Base-by-base conservation (phyloP, 2,329 filamentous ascomycete species). In the Hymenoscyphus infarciens region DNA sequence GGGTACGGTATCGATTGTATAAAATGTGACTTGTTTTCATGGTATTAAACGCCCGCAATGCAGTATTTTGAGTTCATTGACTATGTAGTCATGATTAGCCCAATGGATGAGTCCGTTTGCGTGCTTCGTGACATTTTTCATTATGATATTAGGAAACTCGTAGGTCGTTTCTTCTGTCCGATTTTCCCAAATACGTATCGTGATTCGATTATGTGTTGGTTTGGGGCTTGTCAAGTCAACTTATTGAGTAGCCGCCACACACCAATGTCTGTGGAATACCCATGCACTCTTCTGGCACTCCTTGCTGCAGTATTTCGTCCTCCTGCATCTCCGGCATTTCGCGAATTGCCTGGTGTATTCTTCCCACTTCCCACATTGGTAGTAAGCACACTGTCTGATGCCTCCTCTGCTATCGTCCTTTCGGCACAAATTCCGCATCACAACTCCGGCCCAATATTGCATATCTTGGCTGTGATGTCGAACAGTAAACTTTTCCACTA, bases 221-320 rank as follows among this genome's bases (percentile, higher is more conserved):
- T 53, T 52, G 22, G 27, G 29, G 10, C 19, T 54, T 10, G 16
- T 25, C 13, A 39, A 25, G 11, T 19, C 22, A 38, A 27, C 56
- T 33, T 69, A 73, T 60, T 73, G 71, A 57, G 70, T 69, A 38
- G 90, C 90, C 64, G 89, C 88, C 63, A 95, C 89, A 75, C 95
- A 99, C 95, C 95, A 99, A 78, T 98, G 96, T 65, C 95, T 88
- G 75, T 99, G 95, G 77, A 92, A 98, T 31, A 95, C 92, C 95
- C 95, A 99, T 10, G 95, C 96, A 71, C 91, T 96, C 82, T 98
- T 98, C 79, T 99, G 95, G 78, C 95, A 99, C 77, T 99, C 95
- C 78, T 99, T 99, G 84, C 93, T 97, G 87, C 95, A 99, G 80
- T 97, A 97, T 77, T 99, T 99, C 66, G 95, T 99, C 68, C 95